These are phyloP conservation scores for Auricularia auricula-judae DNA, from an alignment of 768 basidiomycete species.

Conservation along the genomic window DNA sequence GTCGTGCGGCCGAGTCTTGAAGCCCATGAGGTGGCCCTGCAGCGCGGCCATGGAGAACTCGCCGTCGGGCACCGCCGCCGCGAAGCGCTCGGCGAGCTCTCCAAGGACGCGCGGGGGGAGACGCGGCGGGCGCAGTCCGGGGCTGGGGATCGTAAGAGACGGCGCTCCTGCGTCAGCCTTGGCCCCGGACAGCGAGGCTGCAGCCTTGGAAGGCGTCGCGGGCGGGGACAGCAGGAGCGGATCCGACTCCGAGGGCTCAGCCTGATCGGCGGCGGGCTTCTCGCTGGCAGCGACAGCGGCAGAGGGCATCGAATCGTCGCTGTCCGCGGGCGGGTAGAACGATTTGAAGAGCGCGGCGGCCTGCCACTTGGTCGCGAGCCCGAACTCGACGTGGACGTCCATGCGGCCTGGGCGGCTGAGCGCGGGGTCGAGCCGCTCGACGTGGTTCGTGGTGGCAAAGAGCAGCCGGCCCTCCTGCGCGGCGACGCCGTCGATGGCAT, in stretches of 20 bases:
- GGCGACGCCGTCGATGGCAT: conserved; percentile 68
- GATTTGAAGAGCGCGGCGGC: conserved; percentile 51
- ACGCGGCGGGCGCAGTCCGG: conserved; percentile 21
- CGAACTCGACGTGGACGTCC: conserved; percentile 12
- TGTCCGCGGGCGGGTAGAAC: conserved; percentile 46
- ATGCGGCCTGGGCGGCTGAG: conserved; percentile 69
- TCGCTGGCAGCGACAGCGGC: neutral
- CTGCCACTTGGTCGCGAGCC: conserved; percentile 51
- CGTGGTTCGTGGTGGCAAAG: conserved; percentile 73
- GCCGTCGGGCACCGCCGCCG: conserved; percentile 37
- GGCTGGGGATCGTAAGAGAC: neutral
- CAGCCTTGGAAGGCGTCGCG: neutral
- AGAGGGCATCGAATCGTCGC: neutral
- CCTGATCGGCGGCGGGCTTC: neutral
- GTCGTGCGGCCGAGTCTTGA: conserved; percentile 47
- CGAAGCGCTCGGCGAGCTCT: conserved; percentile 45
- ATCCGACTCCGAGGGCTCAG: neutral
- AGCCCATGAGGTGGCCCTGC: conserved; percentile 56
- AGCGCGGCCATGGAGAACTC: conserved; percentile 32
- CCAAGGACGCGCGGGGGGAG: conserved; percentile 30
- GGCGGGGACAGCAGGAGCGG: neutral
- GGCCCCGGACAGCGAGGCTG: neutral
- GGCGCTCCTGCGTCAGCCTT: neutral
- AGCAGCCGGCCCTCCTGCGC: conserved; percentile 77
- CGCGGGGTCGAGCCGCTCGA: conserved; percentile 57